Base-by-base conservation (phyloP, 2,329 filamentous ascomycete genomes). In the Clarireedia homoeocarpa region DNA sequence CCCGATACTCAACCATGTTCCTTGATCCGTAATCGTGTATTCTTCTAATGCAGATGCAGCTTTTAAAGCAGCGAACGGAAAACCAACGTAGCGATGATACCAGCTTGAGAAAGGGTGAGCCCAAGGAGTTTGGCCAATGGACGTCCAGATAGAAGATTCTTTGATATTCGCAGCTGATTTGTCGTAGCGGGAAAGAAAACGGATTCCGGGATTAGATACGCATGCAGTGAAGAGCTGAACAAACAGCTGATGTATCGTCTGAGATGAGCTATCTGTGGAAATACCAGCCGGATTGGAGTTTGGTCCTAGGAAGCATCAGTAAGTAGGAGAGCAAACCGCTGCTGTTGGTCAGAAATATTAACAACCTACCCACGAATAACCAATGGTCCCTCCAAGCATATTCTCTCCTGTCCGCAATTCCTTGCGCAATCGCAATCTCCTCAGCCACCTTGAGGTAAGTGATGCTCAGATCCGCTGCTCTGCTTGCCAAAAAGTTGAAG, bases 141-240 rank as follows among this genome's bases (percentile, higher is more conserved):
- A 63, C 4, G 73, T 69, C 74, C 75, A 78, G 2, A 77, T 63
- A 39, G 70, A 59, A 0, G 72, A 72, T 51, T 77, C 76, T 57
- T 76, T 76, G 50, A 77, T 75, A 57, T 76, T 77, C 3, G 74
- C 76, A 0, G 75, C 75, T 2, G 74, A 76, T 61, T 77, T 77
- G 58, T 77, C 75, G 50, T 70, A 78, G 1, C 75, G 70, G 30
- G 66, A 72, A 10, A 77, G 63, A 52, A 77, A 77, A 14, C 73
- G 70, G 2, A 75, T 70, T 0, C 70, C 68, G 0, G 68, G 63
- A 2, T 66, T 60, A 0, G 69, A 71, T 0, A 58, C 59, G 3
- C 63, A 66, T 2, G 63, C 68, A 38, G 73, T 67, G 0, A 77
- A 61, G 24, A 61, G 12, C 60, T 63, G 6, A 68, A 66, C 51